phyloP scores from a whole-genome alignment of 164 flowering plant species.

The Buxus sempervirens region DNA sequence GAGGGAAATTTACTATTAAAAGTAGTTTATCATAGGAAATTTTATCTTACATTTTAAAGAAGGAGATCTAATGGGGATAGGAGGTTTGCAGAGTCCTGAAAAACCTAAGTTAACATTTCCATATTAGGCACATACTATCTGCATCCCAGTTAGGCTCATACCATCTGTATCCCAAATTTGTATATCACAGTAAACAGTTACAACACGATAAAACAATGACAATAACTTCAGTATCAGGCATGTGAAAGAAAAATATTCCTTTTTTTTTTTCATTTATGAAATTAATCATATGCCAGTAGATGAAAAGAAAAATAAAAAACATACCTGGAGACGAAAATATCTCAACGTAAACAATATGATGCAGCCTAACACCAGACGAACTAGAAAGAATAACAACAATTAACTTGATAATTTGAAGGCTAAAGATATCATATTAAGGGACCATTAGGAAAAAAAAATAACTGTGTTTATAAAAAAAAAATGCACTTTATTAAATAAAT shows the following conservation, averaged over 20 bases:
- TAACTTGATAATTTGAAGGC: not conserved
- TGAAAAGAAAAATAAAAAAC: not conserved
- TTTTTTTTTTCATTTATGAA: not conserved
- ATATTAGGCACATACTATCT: too few relatives aligned
- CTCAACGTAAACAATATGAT: conserved; percentile 58
- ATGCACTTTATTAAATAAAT: not conserved
- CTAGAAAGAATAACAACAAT: conserved; percentile 30
- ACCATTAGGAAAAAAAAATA: not conserved
- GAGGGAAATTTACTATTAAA: too few relatives aligned
- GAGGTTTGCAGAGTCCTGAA: too few relatives aligned
- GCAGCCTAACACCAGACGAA: conserved; percentile 72
- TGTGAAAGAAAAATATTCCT: not conserved
- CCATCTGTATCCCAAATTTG: too few relatives aligned
- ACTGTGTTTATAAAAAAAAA: not conserved
- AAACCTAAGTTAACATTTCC: too few relatives aligned
- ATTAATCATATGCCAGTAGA: not conserved
- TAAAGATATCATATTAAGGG: not conserved
- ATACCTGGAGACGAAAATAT: conserved; percentile 75
- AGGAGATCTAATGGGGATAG: too few relatives aligned
- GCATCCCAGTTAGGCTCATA: too few relatives aligned
- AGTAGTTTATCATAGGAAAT: too few relatives aligned
- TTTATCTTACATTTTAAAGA: too few relatives aligned
- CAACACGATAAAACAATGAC: not conserved
- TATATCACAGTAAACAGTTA: not conserved
- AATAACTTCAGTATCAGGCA: not conserved